Conservation (phyloP, 495 filamentous ascomycete species). For the Talaromyces nanjingensis region DNA sequence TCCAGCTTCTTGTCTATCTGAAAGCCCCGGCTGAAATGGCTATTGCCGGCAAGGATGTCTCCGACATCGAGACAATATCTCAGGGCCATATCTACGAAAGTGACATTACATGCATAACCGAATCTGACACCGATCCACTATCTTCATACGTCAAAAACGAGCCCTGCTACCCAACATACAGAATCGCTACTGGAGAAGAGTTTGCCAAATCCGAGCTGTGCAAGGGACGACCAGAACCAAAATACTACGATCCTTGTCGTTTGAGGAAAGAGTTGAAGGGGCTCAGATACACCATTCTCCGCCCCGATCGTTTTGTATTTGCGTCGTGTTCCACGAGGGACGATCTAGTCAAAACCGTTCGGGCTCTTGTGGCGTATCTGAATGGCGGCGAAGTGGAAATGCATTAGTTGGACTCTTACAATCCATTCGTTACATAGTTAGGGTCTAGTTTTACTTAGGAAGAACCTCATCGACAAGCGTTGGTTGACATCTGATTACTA, state of each 20-base stretch:
- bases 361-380: background rate
- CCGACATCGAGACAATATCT: slow-evolving; percentile 13
- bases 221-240: slow-evolving; percentile 16
- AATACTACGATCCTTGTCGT: slow-evolving; percentile 14
- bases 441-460: too few species aligned
- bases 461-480: too few species aligned
- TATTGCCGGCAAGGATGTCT: slow-evolving; percentile 1
- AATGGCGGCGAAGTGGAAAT: background rate
- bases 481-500: too few species aligned
- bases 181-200: slow-evolving; percentile 16
- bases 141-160: background rate
- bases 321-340: slow-evolving; percentile 14
- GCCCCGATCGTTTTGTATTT: slow-evolving; percentile 23
- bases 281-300: slow-evolving; percentile 16
- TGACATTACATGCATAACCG: slow-evolving; percentile 16
- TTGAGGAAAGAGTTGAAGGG: slow-evolving; percentile 11
- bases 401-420: background rate
- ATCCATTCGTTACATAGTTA: too few species aligned
- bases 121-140: background rate
- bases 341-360: slow-evolving; percentile 10
- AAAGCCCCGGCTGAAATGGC: slow-evolving; percentile 7
- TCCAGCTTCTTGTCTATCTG: slow-evolving; percentile 23
- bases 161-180: slow-evolving; percentile 10
- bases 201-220: slow-evolving; percentile 20
- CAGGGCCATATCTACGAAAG: slow-evolving; percentile 11